These are phyloP conservation scores for Myotisia sp. DNA, from an alignment of 2,329 filamentous ascomycete genomes.

Conservation along the genomic window DNA sequence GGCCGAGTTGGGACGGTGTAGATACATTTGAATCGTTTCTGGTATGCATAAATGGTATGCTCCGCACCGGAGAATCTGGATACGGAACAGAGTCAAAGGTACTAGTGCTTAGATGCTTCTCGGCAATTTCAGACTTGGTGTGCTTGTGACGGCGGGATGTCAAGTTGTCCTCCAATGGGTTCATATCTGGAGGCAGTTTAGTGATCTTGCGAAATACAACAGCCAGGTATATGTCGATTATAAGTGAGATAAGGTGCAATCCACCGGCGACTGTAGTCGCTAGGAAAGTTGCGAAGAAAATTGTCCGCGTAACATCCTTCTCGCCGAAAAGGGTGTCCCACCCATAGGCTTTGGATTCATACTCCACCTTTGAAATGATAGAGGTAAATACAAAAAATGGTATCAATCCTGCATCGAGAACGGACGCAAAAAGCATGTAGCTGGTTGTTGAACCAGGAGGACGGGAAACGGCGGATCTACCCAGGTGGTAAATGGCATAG, in stretches of 20 bases:
- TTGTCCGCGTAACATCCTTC: conserved; percentile 40
- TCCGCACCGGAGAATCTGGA: conserved; percentile 29
- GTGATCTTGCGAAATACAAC: conserved; percentile 71
- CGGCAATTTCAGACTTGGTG: conserved; percentile 48
- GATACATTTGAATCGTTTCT: conserved; percentile 50
- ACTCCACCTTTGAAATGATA: conserved; percentile 40
- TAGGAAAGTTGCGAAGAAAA: conserved; percentile 56
- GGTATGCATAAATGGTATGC: conserved; percentile 69
- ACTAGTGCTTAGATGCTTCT: conserved; percentile 47
- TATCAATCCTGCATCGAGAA: conserved; percentile 54
- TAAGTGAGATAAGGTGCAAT: conserved; percentile 56
- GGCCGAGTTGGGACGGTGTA: conserved; percentile 30
- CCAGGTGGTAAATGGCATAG: conserved; percentile 72
- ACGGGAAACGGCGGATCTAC: conserved; percentile 53
- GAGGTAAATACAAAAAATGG: conserved; percentile 50
- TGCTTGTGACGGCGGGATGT: conserved; percentile 64
- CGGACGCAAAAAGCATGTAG: conserved; percentile 71
- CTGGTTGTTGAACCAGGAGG: conserved; percentile 69
- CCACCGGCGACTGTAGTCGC: conserved; percentile 48
- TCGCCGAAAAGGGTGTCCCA: conserved; percentile 59
- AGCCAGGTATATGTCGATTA: conserved; percentile 59
- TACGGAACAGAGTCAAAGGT: conserved; percentile 33
- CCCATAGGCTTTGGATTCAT: conserved; percentile 26
- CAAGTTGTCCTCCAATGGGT: conserved; percentile 74
- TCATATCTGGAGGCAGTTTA: conserved; percentile 80